Evolutionary conservation across 176 grass and related monocot genomes (phyloP), one percentile per base, ranked within the genome.

Genomic region (Urochloa ruziziensis): DNA sequence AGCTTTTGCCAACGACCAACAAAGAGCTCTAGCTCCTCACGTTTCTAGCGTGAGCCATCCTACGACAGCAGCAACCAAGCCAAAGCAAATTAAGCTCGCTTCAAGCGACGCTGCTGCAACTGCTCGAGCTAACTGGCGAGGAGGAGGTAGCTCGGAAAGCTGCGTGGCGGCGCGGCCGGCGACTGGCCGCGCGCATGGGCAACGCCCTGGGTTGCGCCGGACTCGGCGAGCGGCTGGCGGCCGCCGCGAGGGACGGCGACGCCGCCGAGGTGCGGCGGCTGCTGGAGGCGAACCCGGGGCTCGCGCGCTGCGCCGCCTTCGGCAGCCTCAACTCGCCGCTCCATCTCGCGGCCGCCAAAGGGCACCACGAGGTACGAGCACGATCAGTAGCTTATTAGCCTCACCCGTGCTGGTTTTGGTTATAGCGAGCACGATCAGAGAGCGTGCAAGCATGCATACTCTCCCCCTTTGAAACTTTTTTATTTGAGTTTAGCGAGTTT

Each of bases 281-380:
- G 46, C 63, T 99, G 79, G 79, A 75, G 75, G 35, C 49, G 17
- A 85, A 94, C 73, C 73, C 87, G 1, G 85, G 87, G 23, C 89
- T 99, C 4, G 93, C 84, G 0, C 85, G 85, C n/a, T 94, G 84
- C 85, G 74, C 77, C 62, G 91, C 87, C 73, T 96, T 99, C 86
- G 91, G 87, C 70, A 84, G 73, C 72, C 89, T 99, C 79, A 92
- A 77, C 83, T 96, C 96, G 65, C 91, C 96, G 39, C 85, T 99
- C 47, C 96, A 99, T 71, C 80, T 94, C n/a, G 91, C 96, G 73
- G 91, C 93, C 2, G 68, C 91, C 27, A 80, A 74, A 57, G 93
- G 96, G 33, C 91, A 92, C 73, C 86, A 88, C 68, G 93, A 99
- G 91, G 96, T 95, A 86, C 61, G 76, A n/a, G n/a, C n/a, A n/a